A percentile compares a stretch with the other conserved stretches of the same genome.
These are phyloP conservation scores for Colletotrichum lindemuthianum DNA, from an alignment of 2,329 filamentous ascomycete genomes.

Conservation along the genomic window DNA sequence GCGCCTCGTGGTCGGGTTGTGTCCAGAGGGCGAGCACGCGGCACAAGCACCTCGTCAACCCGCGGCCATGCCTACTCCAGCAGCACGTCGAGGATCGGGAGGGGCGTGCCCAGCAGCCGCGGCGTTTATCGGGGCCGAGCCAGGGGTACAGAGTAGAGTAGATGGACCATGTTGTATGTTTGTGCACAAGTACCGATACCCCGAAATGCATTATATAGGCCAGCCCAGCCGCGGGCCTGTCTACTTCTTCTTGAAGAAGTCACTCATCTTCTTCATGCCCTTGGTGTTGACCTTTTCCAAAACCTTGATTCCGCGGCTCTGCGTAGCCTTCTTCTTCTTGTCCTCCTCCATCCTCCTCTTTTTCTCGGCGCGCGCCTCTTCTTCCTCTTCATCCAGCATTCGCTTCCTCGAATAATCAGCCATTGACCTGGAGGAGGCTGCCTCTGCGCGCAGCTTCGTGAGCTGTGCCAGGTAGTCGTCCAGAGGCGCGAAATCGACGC, in stretches of 20 bases:
- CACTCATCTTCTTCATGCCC: conserved; percentile 97
- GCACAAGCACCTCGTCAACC: conserved; percentile 24
- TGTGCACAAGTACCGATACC: conserved; percentile 34
- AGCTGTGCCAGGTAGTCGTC: conserved; percentile 76
- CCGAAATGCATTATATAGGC: conserved; percentile 22
- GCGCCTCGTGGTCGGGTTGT: conserved; percentile 32
- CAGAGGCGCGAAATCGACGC: conserved; percentile 75
- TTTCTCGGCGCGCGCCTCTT: conserved; percentile 76
- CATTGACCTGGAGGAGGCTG: conserved; percentile 72
- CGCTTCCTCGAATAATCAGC: conserved; percentile 79
- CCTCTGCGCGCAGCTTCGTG: conserved; percentile 75
- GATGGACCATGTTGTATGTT: conserved; percentile 22
- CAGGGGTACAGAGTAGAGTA: conserved; percentile 32
- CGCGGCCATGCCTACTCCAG: conserved; percentile 33
- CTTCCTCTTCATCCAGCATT: conserved; percentile 72
- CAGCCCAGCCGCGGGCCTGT: conserved; percentile 21
- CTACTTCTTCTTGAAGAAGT: conserved; percentile 84
- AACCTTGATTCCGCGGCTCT: conserved; percentile 80
- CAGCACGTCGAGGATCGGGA: conserved; percentile 36
- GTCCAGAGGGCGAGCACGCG: conserved; percentile 27
- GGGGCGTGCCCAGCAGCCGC: conserved; percentile 34
- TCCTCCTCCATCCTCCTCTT: conserved; percentile 89
- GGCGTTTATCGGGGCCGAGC: conserved; percentile 35
- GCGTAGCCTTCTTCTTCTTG: conserved; percentile 79
- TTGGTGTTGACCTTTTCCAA: conserved; percentile 89